Conservation (phyloP, 108 stramenopile species). For the Asterionellopsis glacialis region DNA sequence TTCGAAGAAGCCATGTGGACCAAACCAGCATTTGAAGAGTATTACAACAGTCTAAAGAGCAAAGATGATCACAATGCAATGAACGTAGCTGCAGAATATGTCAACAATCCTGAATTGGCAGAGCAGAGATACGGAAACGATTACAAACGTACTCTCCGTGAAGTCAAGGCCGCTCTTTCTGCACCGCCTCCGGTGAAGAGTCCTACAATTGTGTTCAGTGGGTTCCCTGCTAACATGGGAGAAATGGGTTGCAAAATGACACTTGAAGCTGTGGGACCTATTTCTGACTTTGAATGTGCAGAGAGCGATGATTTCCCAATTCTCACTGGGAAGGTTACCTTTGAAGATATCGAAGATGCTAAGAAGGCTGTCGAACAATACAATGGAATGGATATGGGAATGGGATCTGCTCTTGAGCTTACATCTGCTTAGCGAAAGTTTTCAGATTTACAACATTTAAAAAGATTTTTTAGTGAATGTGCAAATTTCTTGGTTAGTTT, state of each 20-base stretch:
- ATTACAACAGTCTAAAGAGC: conserved; percentile 58
- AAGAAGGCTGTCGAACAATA: conserved; percentile 81
- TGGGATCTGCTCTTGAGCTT: conserved; percentile 67
- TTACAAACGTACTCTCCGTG: conserved; percentile 44
- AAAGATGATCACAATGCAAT: conserved; percentile 70
- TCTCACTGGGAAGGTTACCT: conserved; percentile 73
- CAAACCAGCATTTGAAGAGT: conserved; percentile 67
- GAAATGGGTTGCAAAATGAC: conserved; percentile 75
- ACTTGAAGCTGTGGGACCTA: conserved; percentile 69
- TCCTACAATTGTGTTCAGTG: conserved; percentile 62
- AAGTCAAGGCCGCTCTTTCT: conserved; percentile 55
- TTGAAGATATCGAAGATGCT: conserved; percentile 74
- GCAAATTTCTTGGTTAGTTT: too few species aligned
- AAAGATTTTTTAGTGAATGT: too few species aligned
- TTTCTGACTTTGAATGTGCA: conserved; percentile 63
- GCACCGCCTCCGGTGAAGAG: conserved; percentile 67
- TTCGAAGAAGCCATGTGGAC: conserved; percentile 83
- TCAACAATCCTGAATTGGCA: conserved; percentile 62
- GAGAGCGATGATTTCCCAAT: conserved; percentile 55
- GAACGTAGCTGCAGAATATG: conserved; percentile 78
- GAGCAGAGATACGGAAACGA: conserved; percentile 47
- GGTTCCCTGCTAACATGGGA: conserved; percentile 87
- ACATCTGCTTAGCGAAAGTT: conserved; percentile 19
- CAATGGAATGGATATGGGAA: conserved; percentile 90
- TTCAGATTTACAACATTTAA: too few species aligned